Base-by-base conservation (phyloP, 257 asterid species). In the Capsicum rhomboideum region DNA sequence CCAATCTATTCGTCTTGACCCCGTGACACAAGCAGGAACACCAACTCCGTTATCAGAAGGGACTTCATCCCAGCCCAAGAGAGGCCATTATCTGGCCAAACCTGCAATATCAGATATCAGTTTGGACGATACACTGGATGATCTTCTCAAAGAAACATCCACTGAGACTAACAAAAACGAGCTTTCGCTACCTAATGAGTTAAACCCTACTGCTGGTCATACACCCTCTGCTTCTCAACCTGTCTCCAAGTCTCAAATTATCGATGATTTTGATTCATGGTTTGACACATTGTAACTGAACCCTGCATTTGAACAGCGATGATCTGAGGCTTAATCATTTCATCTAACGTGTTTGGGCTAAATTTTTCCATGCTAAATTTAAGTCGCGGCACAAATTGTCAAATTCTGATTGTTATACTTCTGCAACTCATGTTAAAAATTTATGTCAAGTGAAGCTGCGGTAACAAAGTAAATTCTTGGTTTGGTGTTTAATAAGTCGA, bases 251-350 rank as follows among this genome's bases (percentile, higher is more conserved):
- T 86, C 98, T 58, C 79, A 92, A 84, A 82, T 93, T 72, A 61
- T 80, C 77, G 97, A 92, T 85, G 98, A 95, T 87, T 94, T 95
- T 71, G 97, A 91, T 87, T 94, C 98, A 54, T 95, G 99, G 99
- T 88, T 95, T 74, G 95, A 95, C 89, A 85, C 97, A 49, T 88
- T 90, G 79, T 72, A 75, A 75, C 16, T 75, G 40, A 75, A 74
- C 80, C 14, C n/a, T 40, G 46, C 21, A 49, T 75, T 34, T 34
- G 40, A 34, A 5, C 40, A 34, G 40, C 4, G 40, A 34, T n/a
- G n/a, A n/a, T n/a, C n/a, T n/a, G n/a, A n/a, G n/a, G n/a, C n/a
- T n/a, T n/a, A n/a, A n/a, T 34, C 40, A 34, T 34, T 5, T 34
- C 40, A 34, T 34, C 40, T 5, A n/a, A n/a, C n/a, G n/a, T n/a